A percentile compares a stretch with the other conserved stretches of the same genome.
Evolutionary conservation across 2,329 filamentous ascomycete species (phyloP).

Genomic region (Pleomassaria siparia): DNA sequence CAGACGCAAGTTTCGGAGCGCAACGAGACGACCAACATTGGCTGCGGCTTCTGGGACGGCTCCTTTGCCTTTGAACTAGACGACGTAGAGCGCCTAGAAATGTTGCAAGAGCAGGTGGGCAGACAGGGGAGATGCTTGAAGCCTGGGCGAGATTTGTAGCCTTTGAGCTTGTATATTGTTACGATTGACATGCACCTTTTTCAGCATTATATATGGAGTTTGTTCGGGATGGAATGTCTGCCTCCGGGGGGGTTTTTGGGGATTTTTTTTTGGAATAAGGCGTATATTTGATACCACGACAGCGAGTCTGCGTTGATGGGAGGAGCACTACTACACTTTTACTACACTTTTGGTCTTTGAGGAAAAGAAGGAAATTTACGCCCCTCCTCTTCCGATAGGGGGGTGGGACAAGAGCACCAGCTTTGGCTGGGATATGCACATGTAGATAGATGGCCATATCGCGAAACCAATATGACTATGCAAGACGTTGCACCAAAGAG

Average conservation of each 20-base stretch:
- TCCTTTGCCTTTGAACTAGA: conserved; percentile 39
- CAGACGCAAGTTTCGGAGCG: conserved; percentile 32
- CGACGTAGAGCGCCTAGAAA: conserved; percentile 32
- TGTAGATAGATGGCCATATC: too few relatives aligned
- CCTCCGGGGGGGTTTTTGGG: neutral
- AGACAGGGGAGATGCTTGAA: conserved; percentile 43
- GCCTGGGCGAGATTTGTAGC: conserved; percentile 17
- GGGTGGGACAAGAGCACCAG: too few relatives aligned
- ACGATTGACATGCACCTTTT: conserved; percentile 4
- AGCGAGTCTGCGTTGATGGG: conserved; percentile 5
- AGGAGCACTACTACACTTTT: too few relatives aligned
- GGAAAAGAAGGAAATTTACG: too few relatives aligned
- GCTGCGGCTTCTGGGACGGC: conserved; percentile 44
- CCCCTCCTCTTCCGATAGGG: too few relatives aligned
- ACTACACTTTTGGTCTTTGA: too few relatives aligned
- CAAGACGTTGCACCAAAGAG: too few relatives aligned
- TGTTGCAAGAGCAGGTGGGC: conserved; percentile 41
- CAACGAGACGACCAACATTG: conserved; percentile 42
- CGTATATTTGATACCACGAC: conserved; percentile 3
- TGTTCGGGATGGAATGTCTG: neutral
- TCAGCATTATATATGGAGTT: conserved; percentile 1
- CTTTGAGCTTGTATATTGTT: conserved; percentile 4
- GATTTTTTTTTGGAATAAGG: neutral
- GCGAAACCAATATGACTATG: too few relatives aligned
- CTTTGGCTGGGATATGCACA: too few relatives aligned